Evolutionary conservation across 2,329 filamentous ascomycete genomes (phyloP).

Genomic region (Ophiostoma populinum): DNA sequence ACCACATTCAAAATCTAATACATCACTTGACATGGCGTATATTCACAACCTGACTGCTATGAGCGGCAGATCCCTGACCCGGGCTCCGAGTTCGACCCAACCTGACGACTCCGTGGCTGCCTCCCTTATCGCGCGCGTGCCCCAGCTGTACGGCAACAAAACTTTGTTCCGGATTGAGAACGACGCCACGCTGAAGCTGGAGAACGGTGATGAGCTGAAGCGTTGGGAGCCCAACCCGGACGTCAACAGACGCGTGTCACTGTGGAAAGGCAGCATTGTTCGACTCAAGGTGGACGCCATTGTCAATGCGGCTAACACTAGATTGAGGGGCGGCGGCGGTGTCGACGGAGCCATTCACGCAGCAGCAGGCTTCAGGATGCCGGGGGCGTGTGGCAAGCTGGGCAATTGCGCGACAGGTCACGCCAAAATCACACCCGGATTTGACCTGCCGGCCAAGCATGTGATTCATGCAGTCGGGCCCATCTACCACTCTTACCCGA

Average conservation of each 20-base stretch:
- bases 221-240: conserved; percentile 22
- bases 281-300: conserved; percentile 62
- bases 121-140: too few species aligned
- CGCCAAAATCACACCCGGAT: conserved; percentile 69
- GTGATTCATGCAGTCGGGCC: conserved; percentile 89
- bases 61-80: too few species aligned
- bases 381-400: conserved; percentile 54
- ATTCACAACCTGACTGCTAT: too few species aligned
- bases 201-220: background rate
- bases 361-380: conserved; percentile 54
- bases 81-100: too few species aligned
- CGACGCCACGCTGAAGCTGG: background rate
- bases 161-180: background rate
- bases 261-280: conserved; percentile 69
- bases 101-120: too few species aligned
- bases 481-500: conserved; percentile 41
- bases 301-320: conserved; percentile 79
- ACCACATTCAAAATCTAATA: too few species aligned
- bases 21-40: too few species aligned
- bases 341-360: conserved; percentile 78
- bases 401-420: conserved; percentile 58
- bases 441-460: conserved; percentile 55
- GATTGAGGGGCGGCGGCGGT: conserved; percentile 72
- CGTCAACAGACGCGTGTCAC: conserved; percentile 53
- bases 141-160: too few species aligned